phyloP scores from a whole-genome alignment of 805 yeast genomes.

The Sungouiozyma intestinalis region DNA sequence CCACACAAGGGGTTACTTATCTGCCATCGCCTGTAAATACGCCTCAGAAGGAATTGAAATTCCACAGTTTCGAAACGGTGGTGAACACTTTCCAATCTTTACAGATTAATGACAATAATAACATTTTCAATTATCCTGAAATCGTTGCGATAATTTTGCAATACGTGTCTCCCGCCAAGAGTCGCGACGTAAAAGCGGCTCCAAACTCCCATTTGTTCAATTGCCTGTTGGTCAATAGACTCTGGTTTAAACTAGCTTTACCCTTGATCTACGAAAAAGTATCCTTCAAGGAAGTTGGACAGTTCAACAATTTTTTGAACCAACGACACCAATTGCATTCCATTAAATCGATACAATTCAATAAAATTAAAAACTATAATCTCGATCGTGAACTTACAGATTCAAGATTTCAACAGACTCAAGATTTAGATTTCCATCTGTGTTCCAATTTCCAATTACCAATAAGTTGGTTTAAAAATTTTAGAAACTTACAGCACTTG shows the following conservation, averaged over 20 bases:
- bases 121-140: not conserved
- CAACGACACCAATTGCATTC: conserved; percentile 50
- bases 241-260: conserved; percentile 50
- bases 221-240: conserved; percentile 58
- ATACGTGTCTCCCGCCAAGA: not conserved
- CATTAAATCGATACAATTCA: conserved; percentile 21
- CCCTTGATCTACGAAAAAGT: conserved; percentile 47
- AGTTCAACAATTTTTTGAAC: conserved; percentile 46
- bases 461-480: conserved; percentile 33
- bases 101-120: not conserved
- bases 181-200: not conserved
- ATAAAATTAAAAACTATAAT: not conserved
- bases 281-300: conserved; percentile 40
- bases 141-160: not conserved
- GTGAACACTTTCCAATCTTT: not conserved
- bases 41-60: not conserved
- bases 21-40: not conserved
- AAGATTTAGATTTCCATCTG: conserved; percentile 67
- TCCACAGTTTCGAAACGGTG: not conserved
- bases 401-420: conserved; percentile 4
- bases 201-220: conserved; percentile 33
- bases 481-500: conserved; percentile 29
- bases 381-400: not conserved
- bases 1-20: not conserved
- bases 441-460: conserved; percentile 66